Base-by-base conservation (phyloP, 2,329 filamentous ascomycete species). In the Colletotrichum sp. region DNA sequence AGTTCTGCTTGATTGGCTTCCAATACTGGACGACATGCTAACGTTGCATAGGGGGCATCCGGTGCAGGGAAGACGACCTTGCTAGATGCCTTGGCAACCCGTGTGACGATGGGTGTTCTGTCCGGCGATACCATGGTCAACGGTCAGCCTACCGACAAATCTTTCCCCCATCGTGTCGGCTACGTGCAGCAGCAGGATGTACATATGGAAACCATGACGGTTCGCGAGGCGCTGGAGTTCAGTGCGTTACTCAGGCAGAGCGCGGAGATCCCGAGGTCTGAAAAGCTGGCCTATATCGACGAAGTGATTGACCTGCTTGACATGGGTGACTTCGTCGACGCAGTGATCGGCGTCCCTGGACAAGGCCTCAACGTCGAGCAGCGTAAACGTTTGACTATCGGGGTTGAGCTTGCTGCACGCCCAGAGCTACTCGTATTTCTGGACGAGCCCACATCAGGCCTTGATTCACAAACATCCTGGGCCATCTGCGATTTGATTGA, bases 61-160 rank as follows among this genome's bases (percentile, higher is more conserved):
- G 93, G 94, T 77, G 94, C 94, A 28, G 94, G 94, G 55, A 96
- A 95, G 82, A 95, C 94, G 0, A 95, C 94, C 2, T 88, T 96
- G 16, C 86, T 96, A 22, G 93, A 95, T 82, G 92, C 93, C 6
- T 89, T 96, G 60, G 94, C 94, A 18, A 93, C 91, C 55, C 92
- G 94, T 80, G 92, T 93, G 4, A 95, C 93, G 2, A 94, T 95
- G 90, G 94, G 94, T 81, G 90, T 95, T 36, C 92, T 95, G 15
- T 89, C 88, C 26, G 94, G 94, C 70, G 90, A 94, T 76, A 94
- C 95, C 86, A 84, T 93, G 24, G 92, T 95, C 15, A 92, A 95
- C 78, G 93, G 93, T 6, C 87, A 86, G 24, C 90, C 89, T 59
- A 90, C 92, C 24, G 93, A 94, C 77, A 87, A 88, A 8, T 93